These are phyloP conservation scores for Coemansia sp. DNA, from an alignment of 192 early-diverging fungal species.

Conservation along the genomic window DNA sequence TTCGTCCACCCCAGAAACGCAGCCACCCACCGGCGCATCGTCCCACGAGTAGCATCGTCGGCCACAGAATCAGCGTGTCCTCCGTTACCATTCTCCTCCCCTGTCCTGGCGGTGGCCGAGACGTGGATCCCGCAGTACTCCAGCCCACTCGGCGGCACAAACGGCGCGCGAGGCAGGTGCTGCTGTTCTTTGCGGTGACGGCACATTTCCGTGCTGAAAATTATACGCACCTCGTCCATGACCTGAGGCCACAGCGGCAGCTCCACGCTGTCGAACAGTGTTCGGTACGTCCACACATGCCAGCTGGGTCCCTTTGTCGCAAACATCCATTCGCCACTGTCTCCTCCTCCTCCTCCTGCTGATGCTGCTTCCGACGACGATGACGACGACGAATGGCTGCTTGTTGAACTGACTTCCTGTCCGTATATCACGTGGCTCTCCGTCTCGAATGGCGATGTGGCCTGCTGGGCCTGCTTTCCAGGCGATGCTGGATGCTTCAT, in stretches of 20 bases:
- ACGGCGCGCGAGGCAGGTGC: conserved; percentile 29
- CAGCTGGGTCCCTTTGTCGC: conserved; percentile 32
- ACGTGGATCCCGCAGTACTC: conserved; percentile 47
- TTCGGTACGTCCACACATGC: conserved; percentile 42
- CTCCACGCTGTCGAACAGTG: conserved; percentile 30
- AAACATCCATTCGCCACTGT: conserved; percentile 25
- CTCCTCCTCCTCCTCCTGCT: background rate
- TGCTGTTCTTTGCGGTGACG: conserved; percentile 13
- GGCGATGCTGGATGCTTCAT: conserved; percentile 21
- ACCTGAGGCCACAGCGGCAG: conserved; percentile 43
- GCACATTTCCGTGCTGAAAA: conserved; percentile 41
- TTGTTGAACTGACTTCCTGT: conserved; percentile 23
- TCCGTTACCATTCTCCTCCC: background rate
- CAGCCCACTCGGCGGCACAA: conserved; percentile 32
- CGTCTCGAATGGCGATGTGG: conserved; percentile 3
- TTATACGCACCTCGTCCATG: conserved; percentile 36
- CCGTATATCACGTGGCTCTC: conserved; percentile 48
- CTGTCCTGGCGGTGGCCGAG: conserved; percentile 20
- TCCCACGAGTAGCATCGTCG: conserved; percentile 11
- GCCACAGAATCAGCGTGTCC: background rate
- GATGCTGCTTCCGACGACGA: too few relatives aligned
- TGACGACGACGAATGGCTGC: conserved; percentile 19
- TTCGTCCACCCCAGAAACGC: conserved; percentile 29
- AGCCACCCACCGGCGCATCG: conserved; percentile 49
- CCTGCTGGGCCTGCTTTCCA: background rate